A percentile compares a stretch with the other conserved stretches of the same genome.
Conservation (phyloP, 306 rosid genomes). For the Mimosa bimucronata region DNA sequence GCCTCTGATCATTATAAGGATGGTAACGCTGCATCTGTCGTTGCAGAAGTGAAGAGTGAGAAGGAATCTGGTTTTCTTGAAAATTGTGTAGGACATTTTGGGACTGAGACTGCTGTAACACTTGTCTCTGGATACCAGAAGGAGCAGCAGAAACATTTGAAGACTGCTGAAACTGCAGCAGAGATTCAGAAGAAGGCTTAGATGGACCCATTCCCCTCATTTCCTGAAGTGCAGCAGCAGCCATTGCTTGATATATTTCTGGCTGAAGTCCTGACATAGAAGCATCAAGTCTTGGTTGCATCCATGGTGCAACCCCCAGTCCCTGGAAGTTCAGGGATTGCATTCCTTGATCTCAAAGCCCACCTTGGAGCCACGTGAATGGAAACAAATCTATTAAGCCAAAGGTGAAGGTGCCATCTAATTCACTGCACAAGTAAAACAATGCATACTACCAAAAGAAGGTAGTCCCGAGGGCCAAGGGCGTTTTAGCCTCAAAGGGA, state of each 20-base stretch:
- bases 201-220: slow-evolving; percentile 74
- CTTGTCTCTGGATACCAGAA: slow-evolving; percentile 64
- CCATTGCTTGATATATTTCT: slow-evolving; percentile 84
- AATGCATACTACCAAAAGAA: slow-evolving; percentile 62
- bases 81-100: slow-evolving; percentile 62
- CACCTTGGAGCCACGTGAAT: slow-evolving; percentile 80
- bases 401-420: slow-evolving; percentile 4
- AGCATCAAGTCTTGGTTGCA: slow-evolving; percentile 82
- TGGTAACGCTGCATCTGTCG: slow-evolving; percentile 69
- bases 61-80: slow-evolving; percentile 55
- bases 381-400: slow-evolving; percentile 33
- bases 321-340: slow-evolving; percentile 81
- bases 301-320: slow-evolving; percentile 79
- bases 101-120: slow-evolving; percentile 73
- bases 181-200: slow-evolving; percentile 57
- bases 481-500: slow-evolving; percentile 81
- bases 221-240: slow-evolving; percentile 86
- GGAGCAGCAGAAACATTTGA: slow-evolving; percentile 60
- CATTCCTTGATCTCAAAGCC: slow-evolving; percentile 71
- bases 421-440: slow-evolving; percentile 24
- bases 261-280: slow-evolving; percentile 74
- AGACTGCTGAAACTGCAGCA: slow-evolving; percentile 73
- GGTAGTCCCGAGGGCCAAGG: slow-evolving; percentile 94
- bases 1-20: slow-evolving; percentile 58
- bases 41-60: slow-evolving; percentile 56